These are phyloP conservation scores for Mucor sp. DNA, from an alignment of 371 early-diverging fungal species.

Conservation along the genomic window DNA sequence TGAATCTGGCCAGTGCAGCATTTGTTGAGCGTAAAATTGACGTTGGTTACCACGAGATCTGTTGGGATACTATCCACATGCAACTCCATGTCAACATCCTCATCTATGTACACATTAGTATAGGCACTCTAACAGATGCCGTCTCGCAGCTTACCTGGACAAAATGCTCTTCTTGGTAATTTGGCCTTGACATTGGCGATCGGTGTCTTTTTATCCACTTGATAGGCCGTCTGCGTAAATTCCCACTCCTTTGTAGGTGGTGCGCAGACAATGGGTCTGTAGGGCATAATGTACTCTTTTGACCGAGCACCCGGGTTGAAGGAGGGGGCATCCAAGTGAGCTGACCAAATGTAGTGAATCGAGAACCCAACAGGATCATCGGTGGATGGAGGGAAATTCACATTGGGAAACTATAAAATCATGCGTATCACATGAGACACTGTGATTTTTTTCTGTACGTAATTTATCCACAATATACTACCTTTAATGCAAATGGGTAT, in stretches of 20 bases:
- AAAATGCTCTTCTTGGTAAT: conserved; percentile 34
- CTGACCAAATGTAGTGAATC: conserved; percentile 51
- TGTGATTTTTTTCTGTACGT: not conserved
- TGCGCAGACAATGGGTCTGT: conserved; percentile 31
- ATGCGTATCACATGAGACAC: conserved; percentile 1
- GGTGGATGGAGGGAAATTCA: conserved; percentile 43
- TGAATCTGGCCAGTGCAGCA: conserved; percentile 30
- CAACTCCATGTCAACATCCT: conserved; percentile 21
- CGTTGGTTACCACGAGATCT: conserved; percentile 18
- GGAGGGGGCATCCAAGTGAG: conserved; percentile 47
- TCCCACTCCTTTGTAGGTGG: conserved; percentile 30
- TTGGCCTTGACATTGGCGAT: conserved; percentile 29
- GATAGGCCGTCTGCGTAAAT: conserved; percentile 22
- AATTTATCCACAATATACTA: conserved; percentile 8
- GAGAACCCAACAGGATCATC: conserved; percentile 37
- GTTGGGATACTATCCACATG: conserved; percentile 19
- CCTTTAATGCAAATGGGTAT: conserved; percentile 58
- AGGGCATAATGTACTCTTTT: conserved; percentile 28
- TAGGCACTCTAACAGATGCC: too few species aligned
- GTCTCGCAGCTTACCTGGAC: conserved; percentile 31
- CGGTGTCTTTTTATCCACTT: conserved; percentile 25
- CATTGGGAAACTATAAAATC: conserved; percentile 39
- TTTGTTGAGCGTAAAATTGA: conserved; percentile 27
- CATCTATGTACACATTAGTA: conserved; percentile 18
- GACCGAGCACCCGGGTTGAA: conserved; percentile 33